A percentile compares a stretch with the other conserved stretches of the same genome.
These are phyloP conservation scores for Coemansia aciculifera DNA, from an alignment of 192 early-diverging fungal species.

Conservation along the genomic window DNA sequence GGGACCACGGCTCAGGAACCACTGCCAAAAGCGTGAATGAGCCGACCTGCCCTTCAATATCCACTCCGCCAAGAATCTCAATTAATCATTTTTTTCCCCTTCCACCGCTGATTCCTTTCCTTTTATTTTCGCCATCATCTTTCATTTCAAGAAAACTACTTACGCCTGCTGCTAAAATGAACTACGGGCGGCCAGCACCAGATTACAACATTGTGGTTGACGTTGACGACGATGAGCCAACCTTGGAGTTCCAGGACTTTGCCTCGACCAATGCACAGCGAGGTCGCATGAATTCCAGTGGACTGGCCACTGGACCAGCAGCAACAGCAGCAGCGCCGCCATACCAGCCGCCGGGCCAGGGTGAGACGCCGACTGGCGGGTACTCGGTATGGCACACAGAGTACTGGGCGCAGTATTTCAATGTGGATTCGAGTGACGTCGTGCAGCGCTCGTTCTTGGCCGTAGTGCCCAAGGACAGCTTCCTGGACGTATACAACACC, in stretches of 20 bases:
- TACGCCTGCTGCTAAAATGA: constrained; percentile 19
- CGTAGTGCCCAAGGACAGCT: constrained; percentile 73
- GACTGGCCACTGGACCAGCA: neutral
- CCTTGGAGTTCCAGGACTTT: constrained; percentile 57
- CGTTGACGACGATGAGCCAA: constrained; percentile 56
- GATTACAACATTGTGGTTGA: constrained; percentile 58
- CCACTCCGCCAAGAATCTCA: neutral
- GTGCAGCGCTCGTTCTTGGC: constrained; percentile 69
- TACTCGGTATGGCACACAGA: constrained; percentile 83
- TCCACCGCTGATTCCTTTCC: neutral
- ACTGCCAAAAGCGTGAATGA: neutral
- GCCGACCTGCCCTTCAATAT: neutral
- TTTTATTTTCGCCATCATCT: neutral
- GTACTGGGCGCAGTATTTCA: constrained; percentile 89
- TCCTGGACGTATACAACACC: constrained; percentile 72
- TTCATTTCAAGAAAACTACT: neutral
- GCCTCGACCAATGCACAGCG: constrained; percentile 38
- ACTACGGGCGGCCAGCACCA: constrained; percentile 25
- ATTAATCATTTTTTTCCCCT: no score
- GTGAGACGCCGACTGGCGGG: constrained; percentile 16
- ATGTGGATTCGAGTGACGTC: constrained; percentile 86
- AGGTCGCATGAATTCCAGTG: constrained; percentile 30
- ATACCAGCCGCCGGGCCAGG: constrained; percentile 25
- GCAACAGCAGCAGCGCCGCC: constrained; percentile 33
- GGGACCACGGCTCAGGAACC: neutral